A percentile compares a stretch with the other conserved stretches of the same genome.
phyloP scores from a whole-genome alignment of 106 monocot genomes.

The Dendrobium officinale region DNA sequence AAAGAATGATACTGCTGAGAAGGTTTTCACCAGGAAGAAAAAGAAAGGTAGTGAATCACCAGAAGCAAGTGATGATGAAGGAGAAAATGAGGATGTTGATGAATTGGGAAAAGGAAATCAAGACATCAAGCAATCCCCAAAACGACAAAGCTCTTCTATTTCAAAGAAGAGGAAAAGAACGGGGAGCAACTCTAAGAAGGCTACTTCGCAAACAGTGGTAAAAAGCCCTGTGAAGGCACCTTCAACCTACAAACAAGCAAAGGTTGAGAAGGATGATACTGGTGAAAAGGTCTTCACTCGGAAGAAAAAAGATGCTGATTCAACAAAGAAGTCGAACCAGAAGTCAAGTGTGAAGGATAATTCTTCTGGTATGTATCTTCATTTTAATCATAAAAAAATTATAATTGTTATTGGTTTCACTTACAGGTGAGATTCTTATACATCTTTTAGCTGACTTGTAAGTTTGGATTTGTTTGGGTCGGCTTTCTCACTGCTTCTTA shows the following conservation, averaged over 20 bases:
- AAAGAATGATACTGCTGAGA: slow-evolving; percentile 29
- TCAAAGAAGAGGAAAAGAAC: slow-evolving; percentile 8
- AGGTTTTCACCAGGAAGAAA: slow-evolving; percentile 75
- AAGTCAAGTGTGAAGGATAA: slow-evolving; percentile 8
- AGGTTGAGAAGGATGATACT: neutral
- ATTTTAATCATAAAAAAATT: neutral
- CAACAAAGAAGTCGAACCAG: slow-evolving; percentile 10
- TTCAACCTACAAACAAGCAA: slow-evolving; percentile 2
- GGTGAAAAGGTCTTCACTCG: neutral
- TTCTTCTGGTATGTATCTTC: slow-evolving; percentile 8
- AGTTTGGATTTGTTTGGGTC: neutral
- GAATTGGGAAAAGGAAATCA: neutral
- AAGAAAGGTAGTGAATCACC: slow-evolving; percentile 8
- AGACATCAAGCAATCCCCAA: neutral
- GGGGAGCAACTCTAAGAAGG: slow-evolving; percentile 5
- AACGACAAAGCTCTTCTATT: neutral
- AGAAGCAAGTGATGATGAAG: neutral
- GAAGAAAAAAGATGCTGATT: slow-evolving; percentile 10
- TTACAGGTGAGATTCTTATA: neutral
- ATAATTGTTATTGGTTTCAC: neutral
- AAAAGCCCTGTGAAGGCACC: slow-evolving; percentile 7
- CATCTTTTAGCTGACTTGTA: neutral
- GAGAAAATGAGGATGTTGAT: slow-evolving; percentile 10
- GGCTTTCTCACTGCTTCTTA: too few species aligned
- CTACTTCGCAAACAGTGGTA: neutral